Percentiles rank a stretch among this genome's conserved stretches.
Evolutionary conservation across 768 basidiomycete species (phyloP).

Genomic region (Hericium coralloides): DNA sequence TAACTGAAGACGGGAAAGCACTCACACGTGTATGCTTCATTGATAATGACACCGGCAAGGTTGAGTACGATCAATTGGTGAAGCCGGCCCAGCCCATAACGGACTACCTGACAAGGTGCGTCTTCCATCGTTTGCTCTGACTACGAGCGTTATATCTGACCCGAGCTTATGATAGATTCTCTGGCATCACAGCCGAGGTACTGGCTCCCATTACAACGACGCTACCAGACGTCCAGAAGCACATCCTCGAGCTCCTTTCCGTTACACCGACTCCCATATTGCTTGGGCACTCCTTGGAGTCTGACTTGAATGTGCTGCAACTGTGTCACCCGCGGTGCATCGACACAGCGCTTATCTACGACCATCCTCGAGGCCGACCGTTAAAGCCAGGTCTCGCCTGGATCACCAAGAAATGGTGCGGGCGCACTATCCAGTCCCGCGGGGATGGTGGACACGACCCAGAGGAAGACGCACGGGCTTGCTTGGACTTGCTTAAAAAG

Average conservation of each 20-base stretch:
- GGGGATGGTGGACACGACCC: conserved; percentile 90
- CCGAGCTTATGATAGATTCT: conserved; percentile 53
- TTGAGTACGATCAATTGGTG: conserved; percentile 84
- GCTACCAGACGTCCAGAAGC: conserved; percentile 66
- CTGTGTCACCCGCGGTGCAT: conserved; percentile 81
- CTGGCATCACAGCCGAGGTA: conserved; percentile 79
- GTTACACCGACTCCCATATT: conserved; percentile 62
- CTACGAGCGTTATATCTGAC: not conserved
- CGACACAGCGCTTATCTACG: conserved; percentile 84
- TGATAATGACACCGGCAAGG: conserved; percentile 60
- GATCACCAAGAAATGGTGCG: conserved; percentile 92
- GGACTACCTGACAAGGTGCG: conserved; percentile 89
- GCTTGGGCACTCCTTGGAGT: conserved; percentile 92
- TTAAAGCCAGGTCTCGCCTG: conserved; percentile 95
- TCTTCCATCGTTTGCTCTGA: not conserved
- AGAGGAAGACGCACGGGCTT: conserved; percentile 89
- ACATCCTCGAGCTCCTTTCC: conserved; percentile 56
- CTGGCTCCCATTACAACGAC: conserved; percentile 69
- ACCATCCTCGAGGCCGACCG: conserved; percentile 89
- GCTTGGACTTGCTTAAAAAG: conserved; percentile 72
- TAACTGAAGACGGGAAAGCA: conserved; percentile 86
- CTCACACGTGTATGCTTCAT: conserved; percentile 80
- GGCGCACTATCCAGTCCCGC: conserved; percentile 76
- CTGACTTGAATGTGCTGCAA: conserved; percentile 83
- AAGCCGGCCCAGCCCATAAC: conserved; percentile 76